These are phyloP conservation scores for Phytopythium boreale DNA, from an alignment of 352 stramenopile species.

Conservation along the genomic window DNA sequence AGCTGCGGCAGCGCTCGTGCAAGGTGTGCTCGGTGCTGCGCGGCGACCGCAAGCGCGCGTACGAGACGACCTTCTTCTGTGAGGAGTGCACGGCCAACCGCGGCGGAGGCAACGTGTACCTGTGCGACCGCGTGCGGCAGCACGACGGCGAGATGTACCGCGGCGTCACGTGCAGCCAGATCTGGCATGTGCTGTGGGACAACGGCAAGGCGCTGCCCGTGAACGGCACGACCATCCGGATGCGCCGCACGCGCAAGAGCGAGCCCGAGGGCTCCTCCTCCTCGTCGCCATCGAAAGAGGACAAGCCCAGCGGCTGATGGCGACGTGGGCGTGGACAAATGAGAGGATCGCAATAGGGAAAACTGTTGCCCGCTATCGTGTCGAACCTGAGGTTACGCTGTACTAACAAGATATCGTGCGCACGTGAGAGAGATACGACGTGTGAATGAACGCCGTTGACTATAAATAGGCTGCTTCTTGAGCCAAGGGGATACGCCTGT, in stretches of 20 bases:
- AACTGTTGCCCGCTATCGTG: neutral
- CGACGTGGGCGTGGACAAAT: no score
- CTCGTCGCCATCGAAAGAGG: neutral
- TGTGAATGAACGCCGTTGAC: neutral
- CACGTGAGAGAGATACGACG: neutral
- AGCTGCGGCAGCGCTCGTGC: constrained; percentile 24
- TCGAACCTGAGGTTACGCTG: neutral
- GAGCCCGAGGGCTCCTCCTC: neutral
- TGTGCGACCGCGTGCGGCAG: constrained; percentile 23
- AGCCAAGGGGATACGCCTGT: neutral
- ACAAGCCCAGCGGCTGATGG: neutral
- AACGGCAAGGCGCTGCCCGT: constrained; percentile 13
- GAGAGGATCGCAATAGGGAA: no score
- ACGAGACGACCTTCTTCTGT: constrained; percentile 25
- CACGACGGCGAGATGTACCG: constrained; percentile 19
- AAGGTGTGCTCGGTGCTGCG: constrained; percentile 35
- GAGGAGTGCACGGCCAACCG: constrained; percentile 20
- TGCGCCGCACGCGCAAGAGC: constrained; percentile 6
- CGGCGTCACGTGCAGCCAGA: constrained; percentile 28
- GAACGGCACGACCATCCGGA: constrained; percentile 4
- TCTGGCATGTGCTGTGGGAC: constrained; percentile 32
- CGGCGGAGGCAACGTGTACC: constrained; percentile 22
- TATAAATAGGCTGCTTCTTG: neutral
- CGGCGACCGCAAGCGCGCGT: constrained; percentile 18
- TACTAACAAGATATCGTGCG: neutral